Percentiles rank a stretch among this genome's conserved stretches.
Evolutionary conservation across 2,329 filamentous ascomycete species (phyloP).

Genomic region (Exserohilum rostratum): DNA sequence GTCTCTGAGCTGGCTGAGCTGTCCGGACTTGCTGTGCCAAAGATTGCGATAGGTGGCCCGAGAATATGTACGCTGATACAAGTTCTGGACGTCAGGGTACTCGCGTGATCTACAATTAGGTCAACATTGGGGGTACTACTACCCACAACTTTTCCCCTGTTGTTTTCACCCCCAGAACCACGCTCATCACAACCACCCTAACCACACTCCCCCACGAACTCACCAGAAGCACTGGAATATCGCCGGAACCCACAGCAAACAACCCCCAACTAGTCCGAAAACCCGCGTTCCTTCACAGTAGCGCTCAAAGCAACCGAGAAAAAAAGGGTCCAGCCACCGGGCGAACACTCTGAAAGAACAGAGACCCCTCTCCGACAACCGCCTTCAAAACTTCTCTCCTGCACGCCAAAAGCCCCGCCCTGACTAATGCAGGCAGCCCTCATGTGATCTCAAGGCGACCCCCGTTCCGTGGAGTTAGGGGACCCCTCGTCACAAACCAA

Average conservation of each 20-base stretch:
- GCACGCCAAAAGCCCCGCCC: constrained; percentile 1
- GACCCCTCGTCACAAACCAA: constrained; percentile 3
- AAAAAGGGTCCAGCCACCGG: not conserved
- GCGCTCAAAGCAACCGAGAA: not conserved
- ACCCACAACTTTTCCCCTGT: too few relatives aligned
- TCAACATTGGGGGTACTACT: not conserved
- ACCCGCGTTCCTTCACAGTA: constrained; percentile 4
- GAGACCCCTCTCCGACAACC: not conserved
- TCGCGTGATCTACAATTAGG: not conserved
- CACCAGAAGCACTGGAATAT: not conserved
- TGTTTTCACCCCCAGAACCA: not conserved
- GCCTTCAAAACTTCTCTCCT: not conserved
- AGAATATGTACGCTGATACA: not conserved
- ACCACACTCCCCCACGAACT: not conserved
- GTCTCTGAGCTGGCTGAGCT: too few relatives aligned
- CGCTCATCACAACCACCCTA: too few relatives aligned
- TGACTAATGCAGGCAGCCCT: constrained; percentile 4
- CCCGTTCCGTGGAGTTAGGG: not conserved
- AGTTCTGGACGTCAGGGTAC: not conserved
- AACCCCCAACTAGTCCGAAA: constrained; percentile 1
- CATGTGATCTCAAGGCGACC: not conserved
- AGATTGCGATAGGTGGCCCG: too few relatives aligned
- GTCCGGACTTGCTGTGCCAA: too few relatives aligned
- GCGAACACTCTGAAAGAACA: too few relatives aligned
- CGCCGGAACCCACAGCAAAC: not conserved